Evolutionary conservation across 139 green algal genomes (phyloP).

Genomic region (Chlorella ohadii): DNA sequence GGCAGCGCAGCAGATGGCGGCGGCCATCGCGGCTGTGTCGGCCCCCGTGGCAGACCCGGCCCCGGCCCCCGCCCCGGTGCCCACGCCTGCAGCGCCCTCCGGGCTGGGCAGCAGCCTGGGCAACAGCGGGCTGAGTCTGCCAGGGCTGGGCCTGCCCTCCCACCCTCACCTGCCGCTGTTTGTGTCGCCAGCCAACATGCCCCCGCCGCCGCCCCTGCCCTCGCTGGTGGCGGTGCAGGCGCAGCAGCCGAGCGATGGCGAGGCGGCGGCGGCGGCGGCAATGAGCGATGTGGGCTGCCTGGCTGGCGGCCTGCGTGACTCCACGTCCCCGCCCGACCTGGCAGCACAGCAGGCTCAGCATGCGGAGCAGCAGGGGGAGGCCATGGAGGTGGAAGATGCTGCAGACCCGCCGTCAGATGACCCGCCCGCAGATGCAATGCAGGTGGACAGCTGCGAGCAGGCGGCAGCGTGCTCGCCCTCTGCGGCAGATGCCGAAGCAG

Average conservation of each 20-base stretch:
- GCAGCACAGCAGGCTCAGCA: background rate
- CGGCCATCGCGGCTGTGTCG: background rate
- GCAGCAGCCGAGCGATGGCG: background rate
- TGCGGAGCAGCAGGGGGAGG: background rate
- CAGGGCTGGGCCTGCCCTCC: too few species aligned
- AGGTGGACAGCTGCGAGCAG: background rate
- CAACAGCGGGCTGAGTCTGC: too few species aligned
- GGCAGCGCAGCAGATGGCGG: conserved; percentile 24
- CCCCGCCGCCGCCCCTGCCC: too few species aligned
- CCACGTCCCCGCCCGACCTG: background rate
- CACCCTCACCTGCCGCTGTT: too few species aligned
- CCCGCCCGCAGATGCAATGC: background rate
- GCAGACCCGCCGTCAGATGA: background rate
- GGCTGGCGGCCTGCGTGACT: background rate
- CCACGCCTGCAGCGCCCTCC: too few species aligned
- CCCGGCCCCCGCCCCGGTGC: too few species aligned
- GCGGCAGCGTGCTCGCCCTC: background rate
- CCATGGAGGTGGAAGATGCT: background rate
- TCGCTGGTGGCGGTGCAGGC: background rate
- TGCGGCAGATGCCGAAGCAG: background rate
- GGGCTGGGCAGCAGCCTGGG: too few species aligned
- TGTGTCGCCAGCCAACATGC: too few species aligned
- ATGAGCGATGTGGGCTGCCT: background rate
- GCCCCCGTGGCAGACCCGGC: too few species aligned
- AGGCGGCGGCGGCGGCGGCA: background rate